Percentiles rank a stretch among this genome's conserved stretches.
Conservation (phyloP, 2,329 filamentous ascomycete genomes). For the Botrytis pseudocinerea region DNA sequence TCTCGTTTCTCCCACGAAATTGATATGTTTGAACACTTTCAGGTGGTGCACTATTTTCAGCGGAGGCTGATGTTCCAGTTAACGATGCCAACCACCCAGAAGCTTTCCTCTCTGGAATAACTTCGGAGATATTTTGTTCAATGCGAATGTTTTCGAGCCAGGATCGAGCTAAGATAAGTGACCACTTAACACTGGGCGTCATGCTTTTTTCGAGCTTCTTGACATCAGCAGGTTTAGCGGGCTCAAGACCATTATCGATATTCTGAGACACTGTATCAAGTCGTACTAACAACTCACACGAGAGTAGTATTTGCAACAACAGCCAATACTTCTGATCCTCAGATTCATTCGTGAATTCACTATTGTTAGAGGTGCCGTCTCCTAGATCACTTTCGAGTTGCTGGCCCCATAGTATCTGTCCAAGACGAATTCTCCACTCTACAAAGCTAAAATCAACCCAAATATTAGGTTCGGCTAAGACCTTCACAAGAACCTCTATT, state of each 20-base stretch:
- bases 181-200: slow-evolving; percentile 65
- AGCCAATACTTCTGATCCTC: slow-evolving; percentile 67
- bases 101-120: slow-evolving; percentile 37
- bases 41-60: slow-evolving; percentile 46
- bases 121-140: slow-evolving; percentile 45
- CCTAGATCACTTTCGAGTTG: slow-evolving; percentile 51
- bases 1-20: slow-evolving; percentile 48
- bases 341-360: slow-evolving; percentile 51
- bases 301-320: slow-evolving; percentile 63
- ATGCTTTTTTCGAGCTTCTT: slow-evolving; percentile 63
- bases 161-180: slow-evolving; percentile 60
- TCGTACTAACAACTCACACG: slow-evolving; percentile 65
- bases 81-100: slow-evolving; percentile 57
- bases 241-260: slow-evolving; percentile 55
- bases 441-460: slow-evolving; percentile 76
- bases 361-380: slow-evolving; percentile 54
- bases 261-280: slow-evolving; percentile 63
- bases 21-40: slow-evolving; percentile 44
- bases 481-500: slow-evolving; percentile 66
- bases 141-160: slow-evolving; percentile 70
- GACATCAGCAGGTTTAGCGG: slow-evolving; percentile 57
- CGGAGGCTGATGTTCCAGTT: slow-evolving; percentile 46
- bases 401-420: slow-evolving; percentile 69
- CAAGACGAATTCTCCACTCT: slow-evolving; percentile 72
- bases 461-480: slow-evolving; percentile 63